Evolutionary conservation across 1,284 basidiomycete species (phyloP), one percentile per base, ranked within the genome.

Genomic region (Psilocybe mexicana): DNA sequence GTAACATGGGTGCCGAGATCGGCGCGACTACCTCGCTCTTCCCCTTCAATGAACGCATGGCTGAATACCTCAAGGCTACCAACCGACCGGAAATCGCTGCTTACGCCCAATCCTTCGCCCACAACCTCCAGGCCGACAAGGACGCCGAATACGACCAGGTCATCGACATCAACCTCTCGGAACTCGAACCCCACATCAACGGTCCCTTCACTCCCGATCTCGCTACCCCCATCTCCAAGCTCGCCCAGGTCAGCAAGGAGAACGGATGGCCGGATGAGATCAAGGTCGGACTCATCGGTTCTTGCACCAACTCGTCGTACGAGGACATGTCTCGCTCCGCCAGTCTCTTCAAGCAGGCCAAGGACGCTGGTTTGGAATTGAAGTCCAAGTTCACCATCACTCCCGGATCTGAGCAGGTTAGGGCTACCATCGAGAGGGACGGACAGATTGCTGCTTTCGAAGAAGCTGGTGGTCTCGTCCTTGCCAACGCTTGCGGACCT

Each of bases 1-100:
- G 96, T 79, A 99, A 98, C 88, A 99, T 98, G 96, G 97, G 97
- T 85, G 97, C 97, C 71, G 96, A 99, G 79, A 98, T 99, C 70
- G 96, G 97, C 76, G 96, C 96, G 52, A 99, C 96, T 44, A 98
- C 97, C 53, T 98, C 96, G 18, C 78, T 98, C 69, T 99, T 99
- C 94, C 97, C 97, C 68, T 99, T 92, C 90, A 99, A 98, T 84
- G 76, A 81, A 67, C 93, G 94, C 70, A 98, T 98, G 96, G 84
- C 75, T 69, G 85, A 89, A 74, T 99, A 98, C 81, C 84, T 99
- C 72, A 85, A 92, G 62, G 95, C 96, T 46, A 99, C 97, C 67
- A 93, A 92, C 74, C 95, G 96, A 67, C 73, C 80, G 46, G 87
- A 92, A 53, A 96, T 98, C 64, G 96, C 93, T 67, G 79, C 87